Conservation (phyloP, 495 filamentous ascomycete species). For the Aspergillus nanangensis region DNA sequence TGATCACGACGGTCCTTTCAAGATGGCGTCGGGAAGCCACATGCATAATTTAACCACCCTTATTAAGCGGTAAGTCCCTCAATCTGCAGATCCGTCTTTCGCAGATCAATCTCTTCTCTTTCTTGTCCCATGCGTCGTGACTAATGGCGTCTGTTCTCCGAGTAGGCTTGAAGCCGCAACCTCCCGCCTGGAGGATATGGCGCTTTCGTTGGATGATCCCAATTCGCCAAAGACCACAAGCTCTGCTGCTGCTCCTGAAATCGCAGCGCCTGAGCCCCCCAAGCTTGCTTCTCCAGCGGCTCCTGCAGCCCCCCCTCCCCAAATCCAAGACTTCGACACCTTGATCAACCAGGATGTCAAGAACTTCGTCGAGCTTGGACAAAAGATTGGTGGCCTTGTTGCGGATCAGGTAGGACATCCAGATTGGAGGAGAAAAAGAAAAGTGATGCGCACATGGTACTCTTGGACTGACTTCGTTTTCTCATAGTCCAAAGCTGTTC, state of each 20-base stretch:
- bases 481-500: slow-evolving; percentile 52
- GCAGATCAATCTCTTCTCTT: neutral
- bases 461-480: neutral
- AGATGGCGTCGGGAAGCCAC: slow-evolving; percentile 54
- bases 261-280: slow-evolving; percentile 31
- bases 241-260: slow-evolving; percentile 33
- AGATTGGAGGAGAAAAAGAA: neutral
- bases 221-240: slow-evolving; percentile 48
- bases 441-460: neutral
- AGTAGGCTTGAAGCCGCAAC: slow-evolving; percentile 94
- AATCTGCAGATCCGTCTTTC: slow-evolving; percentile 4
- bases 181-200: slow-evolving; percentile 93
- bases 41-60: slow-evolving; percentile 97
- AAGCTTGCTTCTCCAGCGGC: slow-evolving; percentile 39
- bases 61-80: slow-evolving; percentile 81
- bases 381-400: slow-evolving; percentile 69
- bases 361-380: slow-evolving; percentile 73
- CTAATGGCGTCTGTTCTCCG: slow-evolving; percentile 21
- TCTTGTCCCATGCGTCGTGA: neutral
- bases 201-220: slow-evolving; percentile 58
- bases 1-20: slow-evolving; percentile 9
- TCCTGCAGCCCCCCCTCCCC: slow-evolving; percentile 58
- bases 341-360: slow-evolving; percentile 72
- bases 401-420: slow-evolving; percentile 64
- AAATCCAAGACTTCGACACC: slow-evolving; percentile 79